Evolutionary conservation across 805 yeast genomes (phyloP).

Genomic region (Candida bentonensis): DNA sequence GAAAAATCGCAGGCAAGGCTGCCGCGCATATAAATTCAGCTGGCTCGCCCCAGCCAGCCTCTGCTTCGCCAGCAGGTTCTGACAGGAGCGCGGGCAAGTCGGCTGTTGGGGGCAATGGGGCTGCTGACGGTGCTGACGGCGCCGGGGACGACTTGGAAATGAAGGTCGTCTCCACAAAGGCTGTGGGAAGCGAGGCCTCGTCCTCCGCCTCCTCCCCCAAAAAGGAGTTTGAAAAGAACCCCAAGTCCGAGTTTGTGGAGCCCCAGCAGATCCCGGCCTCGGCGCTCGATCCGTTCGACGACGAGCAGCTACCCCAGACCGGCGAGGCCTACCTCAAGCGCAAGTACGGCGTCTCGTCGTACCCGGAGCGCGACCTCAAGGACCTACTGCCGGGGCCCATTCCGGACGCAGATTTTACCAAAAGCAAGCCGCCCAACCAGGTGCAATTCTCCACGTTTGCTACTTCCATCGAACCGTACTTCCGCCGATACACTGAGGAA

Average conservation of each 20-base stretch:
- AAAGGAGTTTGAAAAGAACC: slow-evolving; percentile 37
- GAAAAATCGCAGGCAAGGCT: too few relatives aligned
- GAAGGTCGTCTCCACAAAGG: background rate
- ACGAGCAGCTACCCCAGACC: slow-evolving; percentile 47
- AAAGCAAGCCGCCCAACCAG: slow-evolving; percentile 75
- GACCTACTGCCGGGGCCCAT: slow-evolving; percentile 74
- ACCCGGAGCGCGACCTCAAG: slow-evolving; percentile 63
- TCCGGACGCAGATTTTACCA: slow-evolving; percentile 77
- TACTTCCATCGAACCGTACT: slow-evolving; percentile 72
- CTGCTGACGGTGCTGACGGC: background rate
- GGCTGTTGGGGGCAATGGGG: background rate
- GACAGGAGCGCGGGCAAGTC: too few relatives aligned
- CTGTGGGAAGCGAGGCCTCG: background rate
- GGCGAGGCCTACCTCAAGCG: slow-evolving; percentile 61
- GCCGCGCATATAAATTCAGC: too few relatives aligned
- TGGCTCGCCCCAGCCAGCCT: too few relatives aligned
- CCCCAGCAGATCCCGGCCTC: slow-evolving; percentile 55
- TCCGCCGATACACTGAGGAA: slow-evolving; percentile 63
- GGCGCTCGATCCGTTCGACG: slow-evolving; percentile 56
- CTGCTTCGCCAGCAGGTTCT: too few relatives aligned
- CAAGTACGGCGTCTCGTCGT: slow-evolving; percentile 81
- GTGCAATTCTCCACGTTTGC: slow-evolving; percentile 84
- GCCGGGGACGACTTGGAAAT: background rate
- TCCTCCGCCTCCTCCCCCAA: slow-evolving; percentile 2
- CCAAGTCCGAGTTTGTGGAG: slow-evolving; percentile 61